phyloP scores from a whole-genome alignment of 345 rosid species.

The Eucalyptus leucophloia region DNA sequence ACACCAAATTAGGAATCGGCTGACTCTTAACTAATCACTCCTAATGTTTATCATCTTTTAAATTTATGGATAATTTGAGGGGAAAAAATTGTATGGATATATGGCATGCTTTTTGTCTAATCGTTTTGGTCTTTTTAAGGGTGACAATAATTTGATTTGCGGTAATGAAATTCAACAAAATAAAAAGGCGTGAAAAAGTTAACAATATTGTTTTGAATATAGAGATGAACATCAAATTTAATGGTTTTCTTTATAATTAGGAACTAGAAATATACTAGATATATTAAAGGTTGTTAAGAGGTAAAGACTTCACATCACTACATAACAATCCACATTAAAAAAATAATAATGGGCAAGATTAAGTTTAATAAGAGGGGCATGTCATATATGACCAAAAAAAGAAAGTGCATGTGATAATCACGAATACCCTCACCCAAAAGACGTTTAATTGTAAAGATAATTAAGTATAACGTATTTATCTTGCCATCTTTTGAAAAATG shows the following conservation, averaged over 20 bases:
- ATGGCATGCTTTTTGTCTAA: background rate
- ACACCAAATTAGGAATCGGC: background rate
- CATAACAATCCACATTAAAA: background rate
- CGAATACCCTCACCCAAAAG: background rate
- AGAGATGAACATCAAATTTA: background rate
- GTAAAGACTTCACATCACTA: background rate
- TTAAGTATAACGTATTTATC: background rate
- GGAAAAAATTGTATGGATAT: background rate
- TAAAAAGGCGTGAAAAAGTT: too few species aligned
- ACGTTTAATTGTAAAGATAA: background rate
- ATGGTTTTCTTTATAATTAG: background rate
- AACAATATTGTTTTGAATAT: too few species aligned
- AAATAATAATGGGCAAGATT: background rate
- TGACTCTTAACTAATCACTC: background rate
- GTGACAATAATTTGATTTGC: background rate
- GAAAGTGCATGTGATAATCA: background rate
- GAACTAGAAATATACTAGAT: background rate
- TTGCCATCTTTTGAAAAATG: background rate
- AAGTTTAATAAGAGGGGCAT: background rate
- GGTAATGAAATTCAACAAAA: background rate
- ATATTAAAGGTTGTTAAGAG: background rate
- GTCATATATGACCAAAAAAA: background rate
- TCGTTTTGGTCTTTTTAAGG: background rate
- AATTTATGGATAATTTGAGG: background rate
- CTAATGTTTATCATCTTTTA: background rate